Base-by-base conservation (phyloP, 2,329 filamentous ascomycete genomes). In the Fusarium sublunatum region DNA sequence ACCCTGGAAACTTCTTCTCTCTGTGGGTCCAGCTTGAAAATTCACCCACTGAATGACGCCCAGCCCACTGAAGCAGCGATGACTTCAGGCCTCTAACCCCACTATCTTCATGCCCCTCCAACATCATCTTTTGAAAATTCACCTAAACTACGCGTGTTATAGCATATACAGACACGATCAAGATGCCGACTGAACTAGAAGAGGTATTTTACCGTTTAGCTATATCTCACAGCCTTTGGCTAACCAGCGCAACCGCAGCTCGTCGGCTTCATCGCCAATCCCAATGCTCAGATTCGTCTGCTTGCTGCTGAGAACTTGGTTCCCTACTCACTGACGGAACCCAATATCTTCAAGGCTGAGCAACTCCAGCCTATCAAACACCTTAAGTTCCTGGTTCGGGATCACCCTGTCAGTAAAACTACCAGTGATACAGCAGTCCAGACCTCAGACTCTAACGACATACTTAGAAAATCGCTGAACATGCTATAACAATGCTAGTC, bases 211-310 rank as follows among this genome's bases (percentile, higher is more conserved):
- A 10, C n/a, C 34, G 45, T 29, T 3, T 0, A 19, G 2, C 7
- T 2, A 1, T 15, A 4, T 3, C 29, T 15, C 4, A 4, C 3
- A 22, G 1, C 10, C 6, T 29, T 26, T 5, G 15, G 24, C 51
- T 70, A 15, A 71, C 61, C 22, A 58, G 5, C 10, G 34, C n/a
- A 5, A 22, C 40, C 25, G 28, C 69, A 96, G 92, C 87, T 97
- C 50, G 92, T 97, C 61, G 92, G 93, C 75, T 97, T 98, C 78
- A 91, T 98, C 58, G 90, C 91, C 77, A 90, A 96, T 79, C 91
- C 91, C 58, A 97, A 96, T 75, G 92, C 92, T 38, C 91, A 97
- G 75, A 92, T 98, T 65, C 88, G 95, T 69, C 88, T 92, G 75
- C 84, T 94, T 67, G 93, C 93, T 44, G 87, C 89, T 50, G 93